Conservation (phyloP, 805 yeast species). For the Limtongia smithiae region DNA sequence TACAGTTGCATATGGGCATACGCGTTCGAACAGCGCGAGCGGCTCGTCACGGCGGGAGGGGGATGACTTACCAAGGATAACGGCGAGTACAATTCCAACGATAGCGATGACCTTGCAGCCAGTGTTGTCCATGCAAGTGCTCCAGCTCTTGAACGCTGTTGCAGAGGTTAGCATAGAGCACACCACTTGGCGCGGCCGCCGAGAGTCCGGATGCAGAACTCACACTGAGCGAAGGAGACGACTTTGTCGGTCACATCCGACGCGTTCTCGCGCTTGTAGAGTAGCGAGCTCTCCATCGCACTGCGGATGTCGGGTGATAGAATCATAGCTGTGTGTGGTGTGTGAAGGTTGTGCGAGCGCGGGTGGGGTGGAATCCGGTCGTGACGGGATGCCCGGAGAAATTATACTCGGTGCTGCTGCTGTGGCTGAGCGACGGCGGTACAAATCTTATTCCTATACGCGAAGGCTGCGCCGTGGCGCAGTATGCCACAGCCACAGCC, state of each 20-base stretch:
- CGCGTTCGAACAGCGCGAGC: not conserved
- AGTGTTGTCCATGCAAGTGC: constrained; percentile 73
- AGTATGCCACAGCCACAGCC: too few relatives aligned
- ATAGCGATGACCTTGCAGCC: constrained; percentile 75
- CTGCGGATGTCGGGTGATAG: too few relatives aligned
- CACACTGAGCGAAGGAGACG: not conserved
- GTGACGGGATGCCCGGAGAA: too few relatives aligned
- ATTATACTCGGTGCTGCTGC: too few relatives aligned
- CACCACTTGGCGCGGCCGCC: not conserved
- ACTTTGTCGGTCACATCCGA: not conserved
- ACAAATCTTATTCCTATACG: too few relatives aligned
- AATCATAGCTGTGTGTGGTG: too few relatives aligned
- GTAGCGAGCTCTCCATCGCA: too few relatives aligned
- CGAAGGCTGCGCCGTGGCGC: too few relatives aligned
- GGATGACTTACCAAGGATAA: constrained; percentile 40
- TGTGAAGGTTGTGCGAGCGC: too few relatives aligned
- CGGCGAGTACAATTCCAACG: constrained; percentile 62
- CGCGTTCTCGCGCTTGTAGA: not conserved
- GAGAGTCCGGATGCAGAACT: not conserved
- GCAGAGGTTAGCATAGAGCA: not conserved
- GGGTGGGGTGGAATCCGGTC: too few relatives aligned
- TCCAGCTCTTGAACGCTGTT: constrained; percentile 59
- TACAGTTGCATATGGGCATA: not conserved
- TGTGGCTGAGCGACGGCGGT: too few relatives aligned
- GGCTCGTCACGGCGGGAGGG: not conserved